These are phyloP conservation scores for Corinectria fuckeliana DNA, from an alignment of 2,329 filamentous ascomycete species.

Conservation along the genomic window DNA sequence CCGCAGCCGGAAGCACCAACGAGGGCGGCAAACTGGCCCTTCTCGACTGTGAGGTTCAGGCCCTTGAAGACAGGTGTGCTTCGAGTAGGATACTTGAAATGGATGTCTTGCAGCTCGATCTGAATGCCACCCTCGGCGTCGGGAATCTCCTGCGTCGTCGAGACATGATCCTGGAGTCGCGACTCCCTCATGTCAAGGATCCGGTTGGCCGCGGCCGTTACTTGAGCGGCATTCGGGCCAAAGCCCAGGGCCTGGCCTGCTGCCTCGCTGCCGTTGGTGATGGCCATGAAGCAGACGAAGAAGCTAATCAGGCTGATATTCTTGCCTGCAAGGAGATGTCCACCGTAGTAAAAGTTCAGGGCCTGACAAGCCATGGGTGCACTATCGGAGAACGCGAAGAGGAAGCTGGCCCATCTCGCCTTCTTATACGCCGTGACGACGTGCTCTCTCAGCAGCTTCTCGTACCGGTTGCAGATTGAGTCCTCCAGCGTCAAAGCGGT, in stretches of 20 bases:
- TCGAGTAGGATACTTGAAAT: constrained; percentile 67
- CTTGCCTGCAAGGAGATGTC: constrained; percentile 58
- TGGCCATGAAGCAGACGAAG: constrained; percentile 67
- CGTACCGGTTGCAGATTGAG: constrained; percentile 67
- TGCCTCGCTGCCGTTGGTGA: constrained; percentile 71
- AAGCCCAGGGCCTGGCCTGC: constrained; percentile 73
- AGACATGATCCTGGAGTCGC: constrained; percentile 44
- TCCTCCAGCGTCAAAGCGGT: constrained; percentile 73
- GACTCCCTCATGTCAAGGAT: constrained; percentile 61
- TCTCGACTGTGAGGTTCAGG: constrained; percentile 68
- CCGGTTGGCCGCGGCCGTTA: constrained; percentile 63
- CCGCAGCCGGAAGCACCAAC: constrained; percentile 75
- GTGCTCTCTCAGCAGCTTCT: constrained; percentile 63
- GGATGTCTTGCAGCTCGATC: constrained; percentile 62
- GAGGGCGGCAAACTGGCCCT: constrained; percentile 73
- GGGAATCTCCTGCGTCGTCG: constrained; percentile 47
- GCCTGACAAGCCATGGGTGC: constrained; percentile 68
- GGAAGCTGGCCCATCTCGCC: constrained; percentile 65
- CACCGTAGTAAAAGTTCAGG: constrained; percentile 71
- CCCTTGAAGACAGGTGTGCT: constrained; percentile 64
- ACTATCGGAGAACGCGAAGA: constrained; percentile 75
- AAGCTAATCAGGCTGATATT: constrained; percentile 57
- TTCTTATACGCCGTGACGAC: constrained; percentile 65
- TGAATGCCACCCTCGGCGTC: constrained; percentile 57
- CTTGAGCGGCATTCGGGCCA: constrained; percentile 68